Evolutionary conservation across 2,329 filamentous ascomycete species (phyloP), one percentile per base, ranked within the genome.

Genomic region (Talaromyces sp.): DNA sequence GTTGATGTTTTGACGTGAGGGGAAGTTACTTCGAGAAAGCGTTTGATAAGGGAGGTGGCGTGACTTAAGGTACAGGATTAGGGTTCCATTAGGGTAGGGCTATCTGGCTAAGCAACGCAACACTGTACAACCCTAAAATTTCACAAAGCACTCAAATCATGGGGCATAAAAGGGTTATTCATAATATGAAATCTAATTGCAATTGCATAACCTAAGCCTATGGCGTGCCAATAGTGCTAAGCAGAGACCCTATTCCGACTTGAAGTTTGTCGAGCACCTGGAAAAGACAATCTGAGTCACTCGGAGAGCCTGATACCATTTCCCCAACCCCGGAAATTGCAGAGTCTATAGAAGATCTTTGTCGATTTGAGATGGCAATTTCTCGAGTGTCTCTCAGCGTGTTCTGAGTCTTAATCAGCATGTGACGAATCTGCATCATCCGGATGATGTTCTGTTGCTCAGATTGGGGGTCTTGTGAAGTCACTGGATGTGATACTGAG

Each of bases 371-470:
- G 13, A 22, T 13, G 21, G 39, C 21, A 5, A 37, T 31, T 28
- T 55, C 43, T 9, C 57, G 51, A 10, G 51, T 37, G 2, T 55
- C 43, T 31, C 40, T 39, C 3, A 58, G 51, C 13, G 51, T 41
- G 9, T 40, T 58, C 8, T 58, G 33, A 2, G 51, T 46, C 51
- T 48, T 58, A 40, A 54, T 40, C 6, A 58, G 57, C 43, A 58
- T 58, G 43, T 58, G 57, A 31, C 57, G 57, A 31, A 58, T 43
- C 35, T 58, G 57, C 43, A 58, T 46, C 33, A 43, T 33, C 1
- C 43, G 41, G 7, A 54, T 40, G 2, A 25, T 33, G 21, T 40
- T 25, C 35, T 45, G 40, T 15, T 40, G 50, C 33, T 48, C 51
- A 15, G 15, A 15, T 1, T 40, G 28, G 1, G 40, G 35, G 5